Base-by-base conservation (phyloP, 768 basidiomycete genomes). In the Leccinum subgranulosum region DNA sequence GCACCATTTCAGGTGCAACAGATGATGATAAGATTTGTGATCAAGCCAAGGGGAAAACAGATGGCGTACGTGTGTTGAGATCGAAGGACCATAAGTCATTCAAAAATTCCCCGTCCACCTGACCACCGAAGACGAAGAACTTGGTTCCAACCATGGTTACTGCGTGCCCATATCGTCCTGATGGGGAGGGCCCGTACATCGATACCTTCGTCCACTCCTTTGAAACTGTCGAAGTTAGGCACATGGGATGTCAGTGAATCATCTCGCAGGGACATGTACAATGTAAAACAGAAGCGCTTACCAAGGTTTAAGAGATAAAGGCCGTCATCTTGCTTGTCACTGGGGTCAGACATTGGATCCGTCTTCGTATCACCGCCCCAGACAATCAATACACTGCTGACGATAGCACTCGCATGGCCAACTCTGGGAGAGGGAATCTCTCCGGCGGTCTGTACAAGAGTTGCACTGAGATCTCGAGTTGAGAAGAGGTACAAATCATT, bases 281-380 rank as follows among this genome's bases (percentile, higher is more conserved):
- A 34, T 29, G 39, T 55, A 15, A 27, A 33, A 15, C 11, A 12
- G n/a, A 60, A 27, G 36, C 36, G 79, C 90, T 64, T 69, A 95
- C 96, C 87, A 36, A 98, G 83, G 72, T 98, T 98, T 49, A 99
- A 79, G 10, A 99, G 79, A 79, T 98, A 98, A 46, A 98, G 77
- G 0, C 85, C 89, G 71, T 98, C 92, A 69, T 98, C 97, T 74
- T 94, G 91, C 63, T 82, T 85, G 59, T 94, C 93, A 10, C 78
- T 75, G 9, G 78, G 78, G 63, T 79, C 82, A 31, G 80, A 76
- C 71, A 78, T 82, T 23, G 77, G 76, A 64, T 88, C 87, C 14
- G 86, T 84, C 74, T 93, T 95, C 4, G 95, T 98, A 70, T 99
- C 97, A 25, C 96, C 97, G 31, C 97, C 97, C 97, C 97, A 99